Conservation (phyloP, 495 filamentous ascomycete genomes). For the Parachaetomium inaequale region DNA sequence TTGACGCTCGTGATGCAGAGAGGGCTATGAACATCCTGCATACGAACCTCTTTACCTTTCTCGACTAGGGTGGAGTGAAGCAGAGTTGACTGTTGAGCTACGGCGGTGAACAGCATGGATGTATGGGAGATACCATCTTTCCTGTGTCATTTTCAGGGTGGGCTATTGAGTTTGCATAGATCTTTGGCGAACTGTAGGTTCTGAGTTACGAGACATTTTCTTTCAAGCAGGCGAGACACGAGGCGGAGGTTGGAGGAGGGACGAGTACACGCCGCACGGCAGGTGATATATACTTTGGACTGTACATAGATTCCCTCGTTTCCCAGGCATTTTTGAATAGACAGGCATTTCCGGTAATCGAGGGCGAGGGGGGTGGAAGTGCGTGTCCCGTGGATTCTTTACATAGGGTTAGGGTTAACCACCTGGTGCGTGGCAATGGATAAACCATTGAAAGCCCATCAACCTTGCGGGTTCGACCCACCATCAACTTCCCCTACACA, state of each 20-base stretch:
- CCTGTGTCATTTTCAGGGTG: not conserved
- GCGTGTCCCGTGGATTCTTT: no score
- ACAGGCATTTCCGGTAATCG: not conserved
- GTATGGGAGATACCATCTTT: no score
- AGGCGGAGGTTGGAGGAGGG: not conserved
- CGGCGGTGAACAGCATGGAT: not conserved
- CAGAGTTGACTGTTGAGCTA: not conserved
- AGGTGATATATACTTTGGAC: not conserved
- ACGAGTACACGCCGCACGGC: not conserved
- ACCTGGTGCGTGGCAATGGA: no score
- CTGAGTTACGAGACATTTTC: not conserved
- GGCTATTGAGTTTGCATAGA: not conserved
- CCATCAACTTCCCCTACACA: no score
- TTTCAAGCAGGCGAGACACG: not conserved
- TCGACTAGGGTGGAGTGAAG: conserved; percentile 36
- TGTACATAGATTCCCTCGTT: conserved; percentile 5
- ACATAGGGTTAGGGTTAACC: no score
- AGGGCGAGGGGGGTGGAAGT: no score
- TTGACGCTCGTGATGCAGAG: conserved; percentile 83
- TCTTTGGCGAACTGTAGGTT: not conserved
- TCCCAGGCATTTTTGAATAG: not conserved
- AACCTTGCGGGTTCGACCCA: no score
- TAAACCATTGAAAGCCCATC: no score
- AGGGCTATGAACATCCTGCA: conserved; percentile 93
- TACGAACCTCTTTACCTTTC: conserved; percentile 77